Evolutionary conservation across 2,329 filamentous ascomycete genomes (phyloP).

Genomic region (Fusarium lateritium): DNA sequence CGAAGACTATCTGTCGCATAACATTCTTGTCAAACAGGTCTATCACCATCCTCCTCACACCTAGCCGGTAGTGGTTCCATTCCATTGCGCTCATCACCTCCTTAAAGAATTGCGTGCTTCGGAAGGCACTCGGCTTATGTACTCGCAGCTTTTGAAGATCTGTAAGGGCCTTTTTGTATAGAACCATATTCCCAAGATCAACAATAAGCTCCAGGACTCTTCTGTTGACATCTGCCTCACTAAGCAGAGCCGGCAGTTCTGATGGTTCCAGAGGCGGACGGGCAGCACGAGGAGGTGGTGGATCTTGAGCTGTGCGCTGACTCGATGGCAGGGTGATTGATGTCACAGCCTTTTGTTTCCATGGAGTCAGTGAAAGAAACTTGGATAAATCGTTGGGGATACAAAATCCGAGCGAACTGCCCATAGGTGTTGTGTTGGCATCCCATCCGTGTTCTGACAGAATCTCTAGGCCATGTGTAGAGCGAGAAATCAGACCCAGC

Average conservation of each 20-base stretch:
- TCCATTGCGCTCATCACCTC: constrained; percentile 89
- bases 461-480: constrained; percentile 92
- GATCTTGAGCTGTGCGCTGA: constrained; percentile 67
- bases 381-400: constrained; percentile 84
- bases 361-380: constrained; percentile 79
- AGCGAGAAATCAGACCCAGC: constrained; percentile 90
- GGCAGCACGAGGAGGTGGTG: constrained; percentile 60
- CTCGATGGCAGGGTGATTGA: constrained; percentile 63
- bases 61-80: constrained; percentile 89
- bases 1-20: constrained; percentile 86
- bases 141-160: constrained; percentile 86
- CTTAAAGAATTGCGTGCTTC: constrained; percentile 82
- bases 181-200: constrained; percentile 92
- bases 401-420: constrained; percentile 88
- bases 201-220: constrained; percentile 88
- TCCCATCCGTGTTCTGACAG: constrained; percentile 93
- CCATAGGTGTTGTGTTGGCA: constrained; percentile 86
- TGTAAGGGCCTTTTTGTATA: constrained; percentile 87
- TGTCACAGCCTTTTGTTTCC: constrained; percentile 67
- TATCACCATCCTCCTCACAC: constrained; percentile 89
- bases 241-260: constrained; percentile 61
- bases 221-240: constrained; percentile 77
- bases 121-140: constrained; percentile 82
- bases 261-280: constrained; percentile 62
- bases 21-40: constrained; percentile 95